Evolutionary conservation across 2,329 filamentous ascomycete species (phyloP).

Genomic region (Diaporthe citrichinensis): DNA sequence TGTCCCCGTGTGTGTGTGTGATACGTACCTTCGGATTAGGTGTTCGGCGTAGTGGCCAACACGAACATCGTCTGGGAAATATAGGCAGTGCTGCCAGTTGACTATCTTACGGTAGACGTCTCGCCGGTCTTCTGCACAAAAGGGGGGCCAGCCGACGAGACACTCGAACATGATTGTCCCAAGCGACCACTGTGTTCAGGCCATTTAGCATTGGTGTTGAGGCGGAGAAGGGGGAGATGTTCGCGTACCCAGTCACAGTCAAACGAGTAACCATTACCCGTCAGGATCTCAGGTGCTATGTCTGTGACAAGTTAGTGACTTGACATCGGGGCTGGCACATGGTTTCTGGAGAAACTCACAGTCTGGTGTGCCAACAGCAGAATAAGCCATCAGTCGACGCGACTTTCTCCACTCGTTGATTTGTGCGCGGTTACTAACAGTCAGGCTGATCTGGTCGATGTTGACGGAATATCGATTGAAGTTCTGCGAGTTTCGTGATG

Average conservation of each 20-base stretch:
- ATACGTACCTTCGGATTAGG: constrained; percentile 76
- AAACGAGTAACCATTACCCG: constrained; percentile 81
- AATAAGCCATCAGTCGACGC: constrained; percentile 84
- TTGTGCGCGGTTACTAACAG: constrained; percentile 82
- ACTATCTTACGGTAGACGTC: constrained; percentile 87
- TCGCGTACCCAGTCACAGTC: constrained; percentile 75
- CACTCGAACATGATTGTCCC: constrained; percentile 91
- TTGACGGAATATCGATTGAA: constrained; percentile 80
- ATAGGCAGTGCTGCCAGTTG: constrained; percentile 81
- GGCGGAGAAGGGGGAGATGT: neutral
- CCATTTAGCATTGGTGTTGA: neutral
- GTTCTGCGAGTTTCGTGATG: constrained; percentile 52
- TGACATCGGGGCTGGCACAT: neutral
- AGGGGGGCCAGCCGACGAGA: constrained; percentile 85
- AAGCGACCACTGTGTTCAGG: constrained; percentile 73
- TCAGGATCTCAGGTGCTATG: constrained; percentile 79
- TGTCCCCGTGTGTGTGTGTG: neutral
- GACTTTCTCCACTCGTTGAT: constrained; percentile 88
- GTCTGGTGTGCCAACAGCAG: constrained; percentile 83
- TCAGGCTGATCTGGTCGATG: constrained; percentile 83
- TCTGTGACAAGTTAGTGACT: constrained; percentile 62
- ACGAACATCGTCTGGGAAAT: constrained; percentile 82
- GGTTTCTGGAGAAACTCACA: constrained; percentile 49
- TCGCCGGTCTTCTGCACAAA: constrained; percentile 83
- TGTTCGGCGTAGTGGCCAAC: constrained; percentile 78